Base-by-base conservation (phyloP, 805 yeast genomes). In the Candida ficus region DNA sequence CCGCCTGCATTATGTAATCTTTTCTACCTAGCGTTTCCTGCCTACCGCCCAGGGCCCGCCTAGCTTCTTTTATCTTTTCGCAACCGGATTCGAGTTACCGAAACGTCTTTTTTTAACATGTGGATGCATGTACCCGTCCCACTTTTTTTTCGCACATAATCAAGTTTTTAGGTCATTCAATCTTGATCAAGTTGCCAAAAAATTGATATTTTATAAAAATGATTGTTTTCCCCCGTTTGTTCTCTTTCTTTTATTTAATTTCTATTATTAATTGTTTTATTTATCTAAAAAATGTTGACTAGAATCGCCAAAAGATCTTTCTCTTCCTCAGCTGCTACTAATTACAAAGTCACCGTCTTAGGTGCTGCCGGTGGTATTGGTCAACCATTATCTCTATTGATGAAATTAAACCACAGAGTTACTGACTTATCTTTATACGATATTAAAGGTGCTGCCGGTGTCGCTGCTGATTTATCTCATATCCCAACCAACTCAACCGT, bases 361-460 rank as follows among this genome's bases (percentile, higher is more conserved):
- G 91, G 91, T 66, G 91, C 90, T 51, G 81, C 80, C 52, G 90
- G 98, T 71, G 98, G 98, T 67, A 91, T 90, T 66, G 98, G 98
- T 50, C 91, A 83, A 70, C 95, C 95, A 47, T 67, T 84, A 53
- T 84, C 91, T 36, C 70, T 86, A 46, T 75, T 91, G 61, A 66
- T 90, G 71, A 90, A 91, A 73, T 75, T 84, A 61, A 87, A 88
- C 80, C 83, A 76, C 67, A 80, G 85, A 68, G 95, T 90, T 47
- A 83, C 95, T 39, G 83, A 82, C 53, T 74, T 90, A 63, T 77
- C 93, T 46, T 72, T 90, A 42, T 90, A 85, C 73, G 98, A 90
- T 68, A 74, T 90, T 61, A 80, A 80, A 64, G 88, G 93, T 57
- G 95, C 96, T 47, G 88, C 89, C 53, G 98, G 98, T 73, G 97